Evolutionary conservation across 495 filamentous ascomycete species (phyloP).

Genomic region (Pseudevernia furfuracea): DNA sequence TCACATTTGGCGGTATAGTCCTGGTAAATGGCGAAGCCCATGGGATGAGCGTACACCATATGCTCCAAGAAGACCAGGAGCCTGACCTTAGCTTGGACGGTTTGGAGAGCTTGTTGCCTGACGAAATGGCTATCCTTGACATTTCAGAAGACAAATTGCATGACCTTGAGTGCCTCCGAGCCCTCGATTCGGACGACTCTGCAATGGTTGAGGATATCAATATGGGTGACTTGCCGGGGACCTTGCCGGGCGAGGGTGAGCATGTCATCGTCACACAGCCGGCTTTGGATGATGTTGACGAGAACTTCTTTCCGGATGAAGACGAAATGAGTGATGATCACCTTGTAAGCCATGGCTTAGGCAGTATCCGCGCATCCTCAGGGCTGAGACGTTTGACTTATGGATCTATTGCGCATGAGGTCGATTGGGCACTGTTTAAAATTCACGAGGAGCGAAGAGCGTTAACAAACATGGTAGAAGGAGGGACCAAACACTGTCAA

Average conservation of each 20-base stretch:
- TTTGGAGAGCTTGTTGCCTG: slow-evolving; percentile 9
- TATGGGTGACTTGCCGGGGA: slow-evolving; percentile 76
- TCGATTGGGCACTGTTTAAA: slow-evolving; percentile 92
- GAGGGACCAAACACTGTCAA: slow-evolving; percentile 35
- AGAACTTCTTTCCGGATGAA: slow-evolving; percentile 60
- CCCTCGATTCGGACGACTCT: slow-evolving; percentile 33
- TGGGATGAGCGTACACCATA: slow-evolving; percentile 93
- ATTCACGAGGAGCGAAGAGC: slow-evolving; percentile 64
- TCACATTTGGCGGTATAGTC: slow-evolving; percentile 81
- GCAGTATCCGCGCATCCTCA: slow-evolving; percentile 80
- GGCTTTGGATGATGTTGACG: slow-evolving; percentile 76
- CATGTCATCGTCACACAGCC: slow-evolving; percentile 74
- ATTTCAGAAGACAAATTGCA: slow-evolving; percentile 42
- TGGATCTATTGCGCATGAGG: slow-evolving; percentile 70
- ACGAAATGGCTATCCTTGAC: slow-evolving; percentile 32
- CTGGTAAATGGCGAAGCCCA: slow-evolving; percentile 74
- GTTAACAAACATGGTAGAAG: slow-evolving; percentile 56
- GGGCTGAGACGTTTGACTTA: slow-evolving; percentile 67
- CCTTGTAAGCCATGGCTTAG: slow-evolving; percentile 65
- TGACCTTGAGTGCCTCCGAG: slow-evolving; percentile 26
- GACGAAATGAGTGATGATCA: slow-evolving; percentile 66
- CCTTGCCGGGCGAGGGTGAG: slow-evolving; percentile 65
- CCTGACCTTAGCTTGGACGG: slow-evolving; percentile 7
- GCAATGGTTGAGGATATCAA: slow-evolving; percentile 54
- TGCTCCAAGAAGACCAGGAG: slow-evolving; percentile 71